These are phyloP conservation scores for Megacollybia platyphylla DNA, from an alignment of 1,284 basidiomycete genomes.

Conservation along the genomic window DNA sequence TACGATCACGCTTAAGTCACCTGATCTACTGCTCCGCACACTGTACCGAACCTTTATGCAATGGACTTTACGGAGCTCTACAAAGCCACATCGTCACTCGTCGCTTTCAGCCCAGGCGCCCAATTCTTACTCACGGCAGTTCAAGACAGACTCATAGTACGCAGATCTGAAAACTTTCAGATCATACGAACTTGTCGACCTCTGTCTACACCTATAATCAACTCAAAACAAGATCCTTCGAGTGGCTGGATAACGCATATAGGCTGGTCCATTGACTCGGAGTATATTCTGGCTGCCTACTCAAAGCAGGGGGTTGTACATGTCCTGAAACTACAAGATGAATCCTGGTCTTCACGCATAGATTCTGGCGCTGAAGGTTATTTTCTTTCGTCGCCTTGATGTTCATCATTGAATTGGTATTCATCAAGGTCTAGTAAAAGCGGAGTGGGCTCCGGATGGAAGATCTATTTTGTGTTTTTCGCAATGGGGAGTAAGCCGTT, in stretches of 20 bases:
- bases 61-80: slow-evolving; percentile 78
- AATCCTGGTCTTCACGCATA: slow-evolving; percentile 58
- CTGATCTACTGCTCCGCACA: neutral
- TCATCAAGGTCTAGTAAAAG: slow-evolving; percentile 48
- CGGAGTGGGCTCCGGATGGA: slow-evolving; percentile 79
- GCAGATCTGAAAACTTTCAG: slow-evolving; percentile 65
- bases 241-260: slow-evolving; percentile 50
- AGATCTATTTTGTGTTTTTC: slow-evolving; percentile 76
- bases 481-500: slow-evolving; percentile 68
- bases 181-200: slow-evolving; percentile 58
- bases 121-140: slow-evolving; percentile 66
- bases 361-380: slow-evolving; percentile 69
- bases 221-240: slow-evolving; percentile 12
- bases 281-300: slow-evolving; percentile 68
- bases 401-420: neutral
- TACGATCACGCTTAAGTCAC: too few relatives aligned
- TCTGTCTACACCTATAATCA: slow-evolving; percentile 24
- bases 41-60: too few relatives aligned
- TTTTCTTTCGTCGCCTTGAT: neutral
- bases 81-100: slow-evolving; percentile 53
- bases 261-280: slow-evolving; percentile 75
- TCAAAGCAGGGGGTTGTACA: slow-evolving; percentile 52
- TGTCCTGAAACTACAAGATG: slow-evolving; percentile 62
- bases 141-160: slow-evolving; percentile 59
- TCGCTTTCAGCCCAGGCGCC: slow-evolving; percentile 61